Evolutionary conservation across 768 basidiomycete genomes (phyloP).

Genomic region (Cubamyces sp.): DNA sequence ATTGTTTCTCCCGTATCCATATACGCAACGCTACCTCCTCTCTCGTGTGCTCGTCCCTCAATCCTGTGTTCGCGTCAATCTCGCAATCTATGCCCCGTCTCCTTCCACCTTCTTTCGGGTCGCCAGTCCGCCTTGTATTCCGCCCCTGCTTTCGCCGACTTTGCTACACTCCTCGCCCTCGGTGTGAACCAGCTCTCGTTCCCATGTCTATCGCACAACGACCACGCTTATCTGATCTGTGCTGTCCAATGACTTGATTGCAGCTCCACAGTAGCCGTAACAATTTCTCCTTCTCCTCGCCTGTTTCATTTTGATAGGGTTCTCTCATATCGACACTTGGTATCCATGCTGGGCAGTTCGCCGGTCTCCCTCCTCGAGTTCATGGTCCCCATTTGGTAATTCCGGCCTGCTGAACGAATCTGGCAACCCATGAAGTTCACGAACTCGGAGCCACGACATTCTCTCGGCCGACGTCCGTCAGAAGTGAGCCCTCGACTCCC

Average conservation of each 20-base stretch:
- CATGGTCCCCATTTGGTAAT: no score
- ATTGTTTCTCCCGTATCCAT: neutral
- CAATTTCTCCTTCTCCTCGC: neutral
- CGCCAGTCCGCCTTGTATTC: neutral
- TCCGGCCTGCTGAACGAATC: no score
- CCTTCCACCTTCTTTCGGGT: neutral
- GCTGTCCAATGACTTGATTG: neutral
- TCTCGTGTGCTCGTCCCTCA: neutral
- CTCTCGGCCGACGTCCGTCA: neutral
- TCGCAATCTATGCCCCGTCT: neutral
- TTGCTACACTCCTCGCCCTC: neutral
- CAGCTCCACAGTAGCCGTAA: neutral
- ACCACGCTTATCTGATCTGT: constrained; percentile 18
- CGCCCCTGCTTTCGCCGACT: neutral
- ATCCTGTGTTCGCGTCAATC: constrained; percentile 1
- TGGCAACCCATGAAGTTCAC: no score
- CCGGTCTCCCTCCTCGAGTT: neutral
- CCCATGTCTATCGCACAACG: constrained; percentile 20
- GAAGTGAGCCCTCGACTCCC: no score
- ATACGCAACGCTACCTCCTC: neutral
- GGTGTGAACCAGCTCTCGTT: constrained; percentile 4
- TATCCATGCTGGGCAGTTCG: neutral
- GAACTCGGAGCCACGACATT: neutral
- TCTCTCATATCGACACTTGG: neutral
- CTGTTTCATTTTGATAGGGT: neutral